Percentiles rank a stretch among this genome's conserved stretches.
phyloP scores from a whole-genome alignment of 1,284 basidiomycete genomes.

The Salmacisia buchloeana region DNA sequence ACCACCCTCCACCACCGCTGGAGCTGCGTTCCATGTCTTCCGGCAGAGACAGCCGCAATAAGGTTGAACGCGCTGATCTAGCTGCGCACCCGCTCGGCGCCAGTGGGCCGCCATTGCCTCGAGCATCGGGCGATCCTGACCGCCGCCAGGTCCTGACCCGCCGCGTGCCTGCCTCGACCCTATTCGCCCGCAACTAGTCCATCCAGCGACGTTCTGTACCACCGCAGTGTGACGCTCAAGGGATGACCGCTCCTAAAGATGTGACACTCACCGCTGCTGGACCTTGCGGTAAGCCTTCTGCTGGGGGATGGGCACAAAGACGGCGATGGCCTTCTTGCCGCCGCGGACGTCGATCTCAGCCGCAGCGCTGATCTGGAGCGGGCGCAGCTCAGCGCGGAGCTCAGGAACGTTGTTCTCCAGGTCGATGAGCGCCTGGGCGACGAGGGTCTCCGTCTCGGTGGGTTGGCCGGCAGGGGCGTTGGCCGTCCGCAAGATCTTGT shows the following conservation, averaged over 20 bases:
- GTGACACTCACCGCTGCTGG: constrained; percentile 85
- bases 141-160: too few relatives aligned
- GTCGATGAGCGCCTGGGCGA: constrained; percentile 95
- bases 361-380: constrained; percentile 94
- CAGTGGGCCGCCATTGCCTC: too few relatives aligned
- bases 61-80: too few relatives aligned
- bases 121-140: too few relatives aligned
- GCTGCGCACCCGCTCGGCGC: too few relatives aligned
- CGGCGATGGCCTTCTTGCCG: constrained; percentile 91
- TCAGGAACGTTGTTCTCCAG: constrained; percentile 97
- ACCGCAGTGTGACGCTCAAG: too few relatives aligned
- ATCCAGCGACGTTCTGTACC: too few relatives aligned
- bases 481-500: constrained; percentile 90
- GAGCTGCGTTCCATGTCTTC: too few relatives aligned
- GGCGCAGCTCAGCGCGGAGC: constrained; percentile 88
- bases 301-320: constrained; percentile 97
- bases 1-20: too few relatives aligned
- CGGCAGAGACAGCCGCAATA: too few relatives aligned
- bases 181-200: too few relatives aligned
- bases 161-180: too few relatives aligned
- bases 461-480: constrained; percentile 81
- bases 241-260: background rate
- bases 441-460: constrained; percentile 83
- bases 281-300: constrained; percentile 99
- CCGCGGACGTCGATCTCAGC: constrained; percentile 99